Conservation (phyloP, 371 early-diverging fungal genomes). For the Apophysomyces trapeziformis region DNA sequence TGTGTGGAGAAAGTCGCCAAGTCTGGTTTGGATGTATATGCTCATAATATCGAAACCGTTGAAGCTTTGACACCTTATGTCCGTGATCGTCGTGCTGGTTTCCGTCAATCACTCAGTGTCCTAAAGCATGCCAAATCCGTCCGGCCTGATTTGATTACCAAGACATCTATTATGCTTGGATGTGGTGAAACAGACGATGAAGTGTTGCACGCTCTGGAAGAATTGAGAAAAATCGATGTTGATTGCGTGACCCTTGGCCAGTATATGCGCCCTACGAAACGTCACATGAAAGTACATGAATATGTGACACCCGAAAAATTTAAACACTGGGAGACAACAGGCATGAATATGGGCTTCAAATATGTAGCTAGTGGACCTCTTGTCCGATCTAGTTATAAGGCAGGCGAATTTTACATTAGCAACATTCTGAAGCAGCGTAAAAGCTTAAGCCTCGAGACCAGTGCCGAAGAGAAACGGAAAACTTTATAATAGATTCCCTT, state of each 20-base stretch:
- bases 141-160: constrained; percentile 85
- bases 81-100: constrained; percentile 94
- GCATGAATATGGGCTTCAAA: constrained; percentile 88
- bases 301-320: constrained; percentile 95
- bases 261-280: constrained; percentile 98
- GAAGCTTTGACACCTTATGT: constrained; percentile 90
- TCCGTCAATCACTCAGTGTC: constrained; percentile 90
- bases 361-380: constrained; percentile 97
- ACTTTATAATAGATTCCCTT: background rate
- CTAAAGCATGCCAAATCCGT: constrained; percentile 86
- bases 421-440: constrained; percentile 76
- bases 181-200: constrained; percentile 96
- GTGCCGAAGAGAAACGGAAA: constrained; percentile 9
- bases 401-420: constrained; percentile 96
- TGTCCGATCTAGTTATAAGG: constrained; percentile 96
- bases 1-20: constrained; percentile 82
- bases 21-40: constrained; percentile 96
- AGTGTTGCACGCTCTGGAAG: constrained; percentile 86
- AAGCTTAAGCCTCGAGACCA: constrained; percentile 28
- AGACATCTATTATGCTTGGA: constrained; percentile 98
- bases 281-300: constrained; percentile 96
- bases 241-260: constrained; percentile 98
- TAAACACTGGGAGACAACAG: constrained; percentile 86
- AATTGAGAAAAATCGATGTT: constrained; percentile 83
- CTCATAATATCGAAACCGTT: constrained; percentile 98